These are phyloP conservation scores for Penicillium robsamsonii DNA, from an alignment of 495 filamentous ascomycete species.

Conservation along the genomic window DNA sequence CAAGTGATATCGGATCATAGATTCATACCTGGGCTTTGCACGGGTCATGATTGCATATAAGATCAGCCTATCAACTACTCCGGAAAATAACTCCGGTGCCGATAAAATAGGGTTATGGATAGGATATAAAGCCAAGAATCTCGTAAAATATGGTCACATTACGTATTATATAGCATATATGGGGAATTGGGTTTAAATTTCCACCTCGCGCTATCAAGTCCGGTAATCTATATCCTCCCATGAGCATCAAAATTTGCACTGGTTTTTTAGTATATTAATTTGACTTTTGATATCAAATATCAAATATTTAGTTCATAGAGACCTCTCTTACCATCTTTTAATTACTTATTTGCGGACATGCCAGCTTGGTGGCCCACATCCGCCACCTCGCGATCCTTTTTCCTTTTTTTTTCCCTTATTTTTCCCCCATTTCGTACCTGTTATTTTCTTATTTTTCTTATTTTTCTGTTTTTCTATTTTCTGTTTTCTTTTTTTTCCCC, in stretches of 20 bases:
- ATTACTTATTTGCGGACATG: slow-evolving; percentile 8
- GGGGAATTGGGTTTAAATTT: too few species aligned
- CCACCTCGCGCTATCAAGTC: too few species aligned
- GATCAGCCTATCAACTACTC: slow-evolving; percentile 9
- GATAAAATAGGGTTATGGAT: not conserved
- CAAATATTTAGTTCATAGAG: too few species aligned
- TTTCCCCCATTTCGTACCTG: slow-evolving; percentile 11
- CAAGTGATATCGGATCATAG: too few species aligned
- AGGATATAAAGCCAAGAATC: too few species aligned
- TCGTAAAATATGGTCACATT: too few species aligned
- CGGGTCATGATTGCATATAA: not conserved
- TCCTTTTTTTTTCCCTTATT: slow-evolving; percentile 15
- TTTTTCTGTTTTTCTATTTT: slow-evolving; percentile 18
- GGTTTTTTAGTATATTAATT: too few species aligned
- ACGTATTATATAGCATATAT: too few species aligned
- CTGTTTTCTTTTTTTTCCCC: not conserved
- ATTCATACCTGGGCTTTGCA: not conserved
- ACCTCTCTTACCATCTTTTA: too few species aligned
- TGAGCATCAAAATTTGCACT: too few species aligned
- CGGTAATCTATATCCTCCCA: too few species aligned
- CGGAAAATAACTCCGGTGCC: slow-evolving; percentile 13
- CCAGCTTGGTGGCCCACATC: slow-evolving; percentile 18
- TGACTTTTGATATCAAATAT: too few species aligned
- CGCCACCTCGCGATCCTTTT: slow-evolving; percentile 23
- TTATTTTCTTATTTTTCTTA: slow-evolving; percentile 13